Evolutionary conservation across 768 basidiomycete genomes (phyloP), one percentile per base, ranked within the genome.

Genomic region (Leucocoprinus sp.): DNA sequence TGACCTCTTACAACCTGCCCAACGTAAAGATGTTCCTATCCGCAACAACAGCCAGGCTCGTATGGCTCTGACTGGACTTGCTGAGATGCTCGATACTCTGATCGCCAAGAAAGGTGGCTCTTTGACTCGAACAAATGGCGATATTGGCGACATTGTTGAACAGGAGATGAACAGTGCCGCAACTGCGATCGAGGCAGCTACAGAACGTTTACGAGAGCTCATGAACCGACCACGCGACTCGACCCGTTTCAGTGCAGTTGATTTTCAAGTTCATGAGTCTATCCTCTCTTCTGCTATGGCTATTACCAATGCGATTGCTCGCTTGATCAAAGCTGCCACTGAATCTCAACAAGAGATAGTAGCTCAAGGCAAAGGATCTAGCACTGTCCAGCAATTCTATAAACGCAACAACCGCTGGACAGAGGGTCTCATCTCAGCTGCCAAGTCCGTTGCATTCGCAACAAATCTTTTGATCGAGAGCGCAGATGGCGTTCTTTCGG

Each of bases 381-480:
- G 82, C 63, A 78, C 93, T 18, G 80, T 73, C 15, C 91, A 95
- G 62, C 95, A 97, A 57, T 99, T 99, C 75, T 99, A 98, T 77
- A 99, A 99, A 71, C 84, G 90, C 50, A 97, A 99, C 79, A 98
- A 98, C 65, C 78, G 96, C 50, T 99, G 96, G 96, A 99, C 96
- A 35, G 96, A 99, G 63, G 96, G 96, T 53, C 82, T 99, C 54
- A 93, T 98, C 56, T 95, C 92, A 27, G 96, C 96, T 27, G 96
- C 96, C 15, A 97, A 96, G 64, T 78, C 96, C 7, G 96, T 99
- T 44, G 96, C 96, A 2, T 96, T 93, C 55, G 93, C 96, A 8
- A 98, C 96, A 26, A 88, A 80, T 53, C 67, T 97, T 48, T 79
- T 99, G 50, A 99, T 99, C 62, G 95, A 99, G 64, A 88, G 85